Base-by-base conservation (phyloP, 352 stramenopile species). In the Globisporangium emineosum region DNA sequence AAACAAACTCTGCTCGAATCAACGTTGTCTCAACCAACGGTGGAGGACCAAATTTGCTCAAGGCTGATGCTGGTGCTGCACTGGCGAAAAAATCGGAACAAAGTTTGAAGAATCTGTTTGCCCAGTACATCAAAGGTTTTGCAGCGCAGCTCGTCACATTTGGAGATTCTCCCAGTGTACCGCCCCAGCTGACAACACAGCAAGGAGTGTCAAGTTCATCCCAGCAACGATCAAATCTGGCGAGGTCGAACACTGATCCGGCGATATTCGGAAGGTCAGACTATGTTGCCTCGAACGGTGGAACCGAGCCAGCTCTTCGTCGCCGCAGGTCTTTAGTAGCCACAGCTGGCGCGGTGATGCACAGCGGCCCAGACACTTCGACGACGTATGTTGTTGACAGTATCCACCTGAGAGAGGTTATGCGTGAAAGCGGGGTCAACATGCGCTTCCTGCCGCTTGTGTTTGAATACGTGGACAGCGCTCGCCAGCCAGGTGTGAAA, bases 301-400 rank as follows among this genome's bases (percentile, higher is more conserved):
- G 45, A n/a, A 35, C 29, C 17, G 25, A 60, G 23, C 30, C 52
- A 1, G 19, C 32, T 42, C 55, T 60, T 47, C 56, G 47, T 3
- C 62, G 67, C 15, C 66, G 70, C 30, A 76, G 71, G 50, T 85
- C 79, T 8, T 85, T 76, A 0, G 57, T 88, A n/a, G 83, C 77
- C 25, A 35, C 53, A 40, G 74, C 68, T 7, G 66, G 72, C 10
- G 66, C 75, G 45, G 63, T 75, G 30, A 66, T 66, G 15, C 49
- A 69, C 56, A 66, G 53, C 17, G 33, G 53, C 8, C n/a, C 27
- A 17, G 65, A 73, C 23, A 73, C 68, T 51, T 43, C 61, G 2
- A 75, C 71, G 13, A 86, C 82, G n/a, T 94, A 93, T 51, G 71
- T 91, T 17, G 85, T 91, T 25, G 81, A 92, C 47, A 73, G 70